Percentiles rank a stretch among this genome's conserved stretches.
Evolutionary conservation across 257 asterid genomes (phyloP).

Genomic region (Cordia subcordata): DNA sequence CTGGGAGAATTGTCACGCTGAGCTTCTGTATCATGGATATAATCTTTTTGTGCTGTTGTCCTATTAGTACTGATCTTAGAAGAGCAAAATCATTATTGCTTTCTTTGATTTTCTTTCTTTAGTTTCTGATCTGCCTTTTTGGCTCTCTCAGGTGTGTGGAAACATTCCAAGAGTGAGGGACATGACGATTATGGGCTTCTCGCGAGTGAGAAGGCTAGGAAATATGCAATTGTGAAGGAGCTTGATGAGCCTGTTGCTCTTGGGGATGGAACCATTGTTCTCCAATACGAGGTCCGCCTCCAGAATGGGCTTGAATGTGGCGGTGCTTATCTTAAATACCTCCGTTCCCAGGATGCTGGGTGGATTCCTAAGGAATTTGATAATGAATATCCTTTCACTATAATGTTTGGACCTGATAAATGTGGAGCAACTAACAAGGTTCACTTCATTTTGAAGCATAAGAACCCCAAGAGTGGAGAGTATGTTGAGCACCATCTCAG

Average conservation of each 20-base stretch:
- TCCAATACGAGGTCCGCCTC: slow-evolving; percentile 88
- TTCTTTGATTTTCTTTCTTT: background rate
- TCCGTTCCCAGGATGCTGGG: slow-evolving; percentile 86
- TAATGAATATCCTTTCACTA: slow-evolving; percentile 84
- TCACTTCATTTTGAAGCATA: slow-evolving; percentile 89
- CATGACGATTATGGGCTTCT: slow-evolving; percentile 95
- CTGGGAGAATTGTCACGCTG: too few relatives aligned
- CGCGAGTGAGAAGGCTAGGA: slow-evolving; percentile 79
- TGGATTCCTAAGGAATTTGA: slow-evolving; percentile 85
- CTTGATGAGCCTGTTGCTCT: slow-evolving; percentile 57
- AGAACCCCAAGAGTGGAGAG: slow-evolving; percentile 79
- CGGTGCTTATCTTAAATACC: slow-evolving; percentile 91
- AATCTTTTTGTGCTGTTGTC: too few relatives aligned
- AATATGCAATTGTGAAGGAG: slow-evolving; percentile 80
- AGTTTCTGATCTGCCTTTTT: background rate
- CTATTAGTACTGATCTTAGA: too few relatives aligned
- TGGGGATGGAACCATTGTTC: slow-evolving; percentile 69
- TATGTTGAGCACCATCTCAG: slow-evolving; percentile 93
- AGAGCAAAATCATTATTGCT: too few relatives aligned
- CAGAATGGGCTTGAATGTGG: slow-evolving; percentile 98
- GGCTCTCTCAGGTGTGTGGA: slow-evolving; percentile 68
- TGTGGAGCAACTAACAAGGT: slow-evolving; percentile 97
- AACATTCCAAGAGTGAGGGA: slow-evolving; percentile 87
- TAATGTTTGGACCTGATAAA: slow-evolving; percentile 97
- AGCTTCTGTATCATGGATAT: too few relatives aligned